These are phyloP conservation scores for Begonia masoniana DNA, from an alignment of 306 rosid genomes.

Conservation along the genomic window DNA sequence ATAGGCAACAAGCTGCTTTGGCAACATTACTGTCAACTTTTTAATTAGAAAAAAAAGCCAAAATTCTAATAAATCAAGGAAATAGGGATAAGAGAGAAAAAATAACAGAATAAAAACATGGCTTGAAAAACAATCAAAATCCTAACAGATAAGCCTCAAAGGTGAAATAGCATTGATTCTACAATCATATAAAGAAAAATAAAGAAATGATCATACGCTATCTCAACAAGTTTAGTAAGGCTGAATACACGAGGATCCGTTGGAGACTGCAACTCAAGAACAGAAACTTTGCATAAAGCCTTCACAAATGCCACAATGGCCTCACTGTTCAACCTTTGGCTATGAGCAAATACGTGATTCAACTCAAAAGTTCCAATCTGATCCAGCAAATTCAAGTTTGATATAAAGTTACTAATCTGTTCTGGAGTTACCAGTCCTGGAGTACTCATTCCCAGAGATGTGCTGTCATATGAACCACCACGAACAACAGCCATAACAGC, in stretches of 20 bases:
- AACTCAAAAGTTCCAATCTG: constrained; percentile 95
- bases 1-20: not conserved
- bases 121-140: too few species aligned
- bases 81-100: not conserved
- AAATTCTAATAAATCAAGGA: not conserved
- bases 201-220: constrained; percentile 60
- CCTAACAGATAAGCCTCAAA: too few species aligned
- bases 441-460: constrained; percentile 55
- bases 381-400: constrained; percentile 85
- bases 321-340: constrained; percentile 97
- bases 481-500: constrained; percentile 96
- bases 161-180: too few species aligned
- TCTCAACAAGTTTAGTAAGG: constrained; percentile 95
- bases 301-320: constrained; percentile 96
- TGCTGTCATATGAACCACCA: constrained; percentile 91
- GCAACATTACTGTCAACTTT: too few species aligned
- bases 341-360: constrained; percentile 96
- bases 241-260: constrained; percentile 98
- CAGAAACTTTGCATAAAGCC: constrained; percentile 89
- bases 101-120: not conserved
- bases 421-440: constrained; percentile 81
- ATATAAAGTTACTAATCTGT: constrained; percentile 74
- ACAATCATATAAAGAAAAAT: not conserved
- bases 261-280: constrained; percentile 95
- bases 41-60: too few species aligned